These are phyloP conservation scores for Ogataea degrootiae DNA, from an alignment of 805 yeast genomes.

Conservation along the genomic window DNA sequence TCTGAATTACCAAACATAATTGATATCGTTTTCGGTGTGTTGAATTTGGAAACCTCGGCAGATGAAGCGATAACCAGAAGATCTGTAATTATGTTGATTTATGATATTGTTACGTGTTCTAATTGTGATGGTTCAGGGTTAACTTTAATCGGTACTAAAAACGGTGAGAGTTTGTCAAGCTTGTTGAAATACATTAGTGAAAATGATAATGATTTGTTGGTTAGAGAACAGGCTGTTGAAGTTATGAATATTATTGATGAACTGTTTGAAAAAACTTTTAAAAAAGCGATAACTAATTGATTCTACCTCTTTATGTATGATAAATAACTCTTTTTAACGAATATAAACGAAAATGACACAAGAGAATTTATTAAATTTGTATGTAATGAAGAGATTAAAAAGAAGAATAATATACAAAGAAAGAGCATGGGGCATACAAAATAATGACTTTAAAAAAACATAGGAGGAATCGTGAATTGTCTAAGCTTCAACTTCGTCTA, in stretches of 20 bases:
- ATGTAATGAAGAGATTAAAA: too few species aligned
- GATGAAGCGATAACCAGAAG: conserved; percentile 61
- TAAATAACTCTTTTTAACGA: background rate
- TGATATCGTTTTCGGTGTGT: conserved; percentile 74
- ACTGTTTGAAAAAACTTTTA: conserved; percentile 14
- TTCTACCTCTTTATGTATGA: background rate
- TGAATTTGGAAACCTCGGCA: conserved; percentile 48
- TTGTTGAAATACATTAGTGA: conserved; percentile 40
- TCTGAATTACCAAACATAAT: conserved; percentile 49
- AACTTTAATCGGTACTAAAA: conserved; percentile 34
- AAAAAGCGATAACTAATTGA: conserved; percentile 2
- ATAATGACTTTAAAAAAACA: too few species aligned
- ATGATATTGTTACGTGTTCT: conserved; percentile 48
- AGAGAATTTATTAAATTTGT: too few species aligned
- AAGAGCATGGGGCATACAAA: too few species aligned
- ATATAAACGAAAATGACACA: background rate
- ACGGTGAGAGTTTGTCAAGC: conserved; percentile 38
- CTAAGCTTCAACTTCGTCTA: conserved; percentile 25
- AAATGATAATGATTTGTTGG: conserved; percentile 53
- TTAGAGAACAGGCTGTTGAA: conserved; percentile 51
- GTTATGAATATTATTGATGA: conserved; percentile 30
- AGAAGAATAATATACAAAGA: too few species aligned
- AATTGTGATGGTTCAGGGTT: conserved; percentile 39
- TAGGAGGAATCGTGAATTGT: background rate
- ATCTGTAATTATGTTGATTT: conserved; percentile 64